Conservation (phyloP, 1,139 yeast genomes). For the Blastobotrys ciferrii region DNA sequence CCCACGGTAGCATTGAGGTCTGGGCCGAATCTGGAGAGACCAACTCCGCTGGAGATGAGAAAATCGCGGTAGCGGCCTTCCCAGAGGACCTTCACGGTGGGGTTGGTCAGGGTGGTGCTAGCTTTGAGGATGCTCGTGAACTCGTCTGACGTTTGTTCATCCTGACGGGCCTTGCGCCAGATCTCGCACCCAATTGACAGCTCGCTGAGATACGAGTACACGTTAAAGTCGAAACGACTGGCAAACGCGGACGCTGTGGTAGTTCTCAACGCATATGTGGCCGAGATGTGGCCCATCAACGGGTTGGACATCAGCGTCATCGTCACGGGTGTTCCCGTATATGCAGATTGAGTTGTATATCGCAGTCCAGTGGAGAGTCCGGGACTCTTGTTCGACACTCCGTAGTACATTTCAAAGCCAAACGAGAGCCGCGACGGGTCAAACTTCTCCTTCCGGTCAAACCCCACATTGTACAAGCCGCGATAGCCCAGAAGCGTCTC, state of each 20-base stretch:
- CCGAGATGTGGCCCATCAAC: slow-evolving; percentile 81
- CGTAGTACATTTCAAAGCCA: slow-evolving; percentile 91
- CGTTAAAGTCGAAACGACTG: slow-evolving; percentile 83
- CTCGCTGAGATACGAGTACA: slow-evolving; percentile 87
- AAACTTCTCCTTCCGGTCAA: slow-evolving; percentile 21
- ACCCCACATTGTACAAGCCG: slow-evolving; percentile 67
- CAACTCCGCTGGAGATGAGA: slow-evolving; percentile 72
- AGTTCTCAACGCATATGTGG: slow-evolving; percentile 85
- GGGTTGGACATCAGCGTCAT: slow-evolving; percentile 89
- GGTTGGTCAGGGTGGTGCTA: slow-evolving; percentile 67
- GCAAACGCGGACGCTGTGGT: slow-evolving; percentile 74
- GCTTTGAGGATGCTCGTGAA: slow-evolving; percentile 70
- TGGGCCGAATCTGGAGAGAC: slow-evolving; percentile 39
- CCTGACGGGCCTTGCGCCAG: slow-evolving; percentile 42
- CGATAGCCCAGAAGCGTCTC: slow-evolving; percentile 86
- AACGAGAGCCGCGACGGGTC: slow-evolving; percentile 50
- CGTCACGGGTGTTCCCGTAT: slow-evolving; percentile 85
- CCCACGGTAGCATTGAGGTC: slow-evolving; percentile 39
- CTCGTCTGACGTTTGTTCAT: slow-evolving; percentile 15
- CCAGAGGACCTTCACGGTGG: slow-evolving; percentile 69
- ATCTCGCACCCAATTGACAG: slow-evolving; percentile 83
- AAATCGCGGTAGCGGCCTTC: slow-evolving; percentile 85
- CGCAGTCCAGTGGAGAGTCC: slow-evolving; percentile 75
- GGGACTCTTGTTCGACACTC: slow-evolving; percentile 70
- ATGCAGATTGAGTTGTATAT: slow-evolving; percentile 81